Conservation (phyloP, 345 rosid species). For the Ceriops decandra region DNA sequence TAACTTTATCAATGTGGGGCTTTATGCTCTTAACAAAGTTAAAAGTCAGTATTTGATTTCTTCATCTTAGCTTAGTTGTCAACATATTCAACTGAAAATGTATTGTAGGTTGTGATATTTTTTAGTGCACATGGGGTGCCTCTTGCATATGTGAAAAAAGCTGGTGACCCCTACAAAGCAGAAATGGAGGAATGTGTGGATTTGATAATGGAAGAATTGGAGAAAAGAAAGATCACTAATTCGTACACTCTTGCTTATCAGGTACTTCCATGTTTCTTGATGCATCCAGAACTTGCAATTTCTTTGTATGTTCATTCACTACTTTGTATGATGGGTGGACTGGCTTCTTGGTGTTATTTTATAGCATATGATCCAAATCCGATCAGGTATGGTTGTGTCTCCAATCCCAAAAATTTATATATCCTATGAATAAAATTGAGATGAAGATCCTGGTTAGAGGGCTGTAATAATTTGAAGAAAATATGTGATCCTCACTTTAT, state of each 20-base stretch:
- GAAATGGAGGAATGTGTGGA: slow-evolving; percentile 99
- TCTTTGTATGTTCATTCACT: too few relatives aligned
- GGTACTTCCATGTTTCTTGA: slow-evolving; percentile 36
- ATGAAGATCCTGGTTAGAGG: too few relatives aligned
- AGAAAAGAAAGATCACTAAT: slow-evolving; percentile 67
- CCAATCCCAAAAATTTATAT: too few relatives aligned
- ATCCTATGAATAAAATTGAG: too few relatives aligned
- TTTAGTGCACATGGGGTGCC: slow-evolving; percentile 99
- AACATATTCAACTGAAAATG: slow-evolving; percentile 18
- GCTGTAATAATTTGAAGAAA: too few relatives aligned
- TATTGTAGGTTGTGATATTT: slow-evolving; percentile 82
- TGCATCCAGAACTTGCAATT: background rate
- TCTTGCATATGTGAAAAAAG: slow-evolving; percentile 97
- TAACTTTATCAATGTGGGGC: too few relatives aligned
- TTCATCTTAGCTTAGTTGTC: background rate
- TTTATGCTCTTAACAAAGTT: background rate
- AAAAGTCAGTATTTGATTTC: background rate
- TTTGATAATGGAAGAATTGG: slow-evolving; percentile 92
- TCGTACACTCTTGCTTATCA: slow-evolving; percentile 92
- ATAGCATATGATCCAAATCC: too few relatives aligned
- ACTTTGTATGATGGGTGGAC: too few relatives aligned
- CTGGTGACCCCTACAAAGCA: slow-evolving; percentile 99
- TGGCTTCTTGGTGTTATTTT: too few relatives aligned
- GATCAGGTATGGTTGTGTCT: too few relatives aligned
- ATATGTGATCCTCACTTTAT: too few relatives aligned